Evolutionary conservation across 306 rosid species (phyloP).

Genomic region (Neltuma alba): DNA sequence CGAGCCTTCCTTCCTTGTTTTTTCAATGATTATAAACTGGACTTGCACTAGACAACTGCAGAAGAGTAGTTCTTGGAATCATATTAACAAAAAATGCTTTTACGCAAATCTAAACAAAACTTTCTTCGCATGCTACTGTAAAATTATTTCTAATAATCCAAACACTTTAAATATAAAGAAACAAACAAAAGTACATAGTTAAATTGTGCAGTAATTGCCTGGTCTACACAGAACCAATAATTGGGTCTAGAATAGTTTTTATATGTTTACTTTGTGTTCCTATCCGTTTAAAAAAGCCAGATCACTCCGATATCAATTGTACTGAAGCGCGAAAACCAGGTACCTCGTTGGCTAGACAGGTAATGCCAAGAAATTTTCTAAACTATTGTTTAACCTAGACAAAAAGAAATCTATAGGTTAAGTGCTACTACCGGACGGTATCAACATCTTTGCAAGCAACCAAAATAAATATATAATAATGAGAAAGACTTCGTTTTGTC

Average conservation of each 20-base stretch:
- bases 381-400: not conserved
- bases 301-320: not conserved
- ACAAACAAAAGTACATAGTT: not conserved
- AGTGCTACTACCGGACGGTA: not conserved
- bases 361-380: not conserved
- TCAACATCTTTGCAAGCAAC: not conserved
- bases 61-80: conserved; percentile 4
- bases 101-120: too few species aligned
- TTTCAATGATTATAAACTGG: not conserved
- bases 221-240: conserved; percentile 1
- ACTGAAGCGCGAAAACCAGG: not conserved
- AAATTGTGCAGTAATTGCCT: conserved; percentile 1
- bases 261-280: not conserved
- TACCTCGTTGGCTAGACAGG: not conserved
- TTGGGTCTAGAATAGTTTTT: not conserved
- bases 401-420: not conserved
- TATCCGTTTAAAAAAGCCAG: not conserved
- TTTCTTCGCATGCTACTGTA: too few species aligned
- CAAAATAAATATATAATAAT: not conserved
- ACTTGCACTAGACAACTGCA: not conserved
- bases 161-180: not conserved
- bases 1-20: not conserved
- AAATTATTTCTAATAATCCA: too few species aligned
- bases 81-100: too few species aligned
- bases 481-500: not conserved